Base-by-base conservation (phyloP, 2,329 filamentous ascomycete genomes). In the Claviceps spartinae region DNA sequence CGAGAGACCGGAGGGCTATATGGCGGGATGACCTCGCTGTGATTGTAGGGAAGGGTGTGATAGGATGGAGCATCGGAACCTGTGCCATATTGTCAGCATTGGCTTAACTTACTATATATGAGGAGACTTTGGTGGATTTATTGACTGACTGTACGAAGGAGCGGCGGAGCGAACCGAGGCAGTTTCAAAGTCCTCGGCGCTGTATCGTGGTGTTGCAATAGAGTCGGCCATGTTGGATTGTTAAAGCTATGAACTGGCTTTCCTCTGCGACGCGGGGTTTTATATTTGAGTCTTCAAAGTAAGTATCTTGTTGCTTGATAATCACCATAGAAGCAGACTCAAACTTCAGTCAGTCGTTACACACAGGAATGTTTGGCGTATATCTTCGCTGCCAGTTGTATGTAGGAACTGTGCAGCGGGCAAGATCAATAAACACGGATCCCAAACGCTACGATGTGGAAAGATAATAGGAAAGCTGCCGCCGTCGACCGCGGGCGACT, bases 31-130 rank as follows among this genome's bases (percentile, higher is more conserved):
- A 72, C 65, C 40, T 68, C 60, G 55, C 78, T 74, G 42, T 65
- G 60, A 57, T 69, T 68, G n/a, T 67, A 70, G 37, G 71, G 69
- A 50, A 71, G 73, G 18, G 79, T 80, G 61, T 80, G 78, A 61
- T 85, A 83, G 1, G 81, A 81, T 4, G 82, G 82, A 2, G 74
- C 77, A 50, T 83, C 81, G 51, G 82, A 85, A 55, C 78, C 77
- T 81, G 16, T 20, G 41, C 4, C 13, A 5, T 8, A 22, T 42
- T 16, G 14, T 45, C 42, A 36, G 46, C 43, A 40, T 34, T 11
- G 30, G 1, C 30, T 34, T 34, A 4, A 11, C 30, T 34, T 34
- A 34, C 30, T 4, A 9, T 2, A 4, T 30, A 30, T 52, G 16
- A 30, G 20, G 26, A 43, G 30, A 18, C 36, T 22, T 22, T 26